Evolutionary conservation across 331 rosid species (phyloP).

Genomic region (Spiraea crenata): DNA sequence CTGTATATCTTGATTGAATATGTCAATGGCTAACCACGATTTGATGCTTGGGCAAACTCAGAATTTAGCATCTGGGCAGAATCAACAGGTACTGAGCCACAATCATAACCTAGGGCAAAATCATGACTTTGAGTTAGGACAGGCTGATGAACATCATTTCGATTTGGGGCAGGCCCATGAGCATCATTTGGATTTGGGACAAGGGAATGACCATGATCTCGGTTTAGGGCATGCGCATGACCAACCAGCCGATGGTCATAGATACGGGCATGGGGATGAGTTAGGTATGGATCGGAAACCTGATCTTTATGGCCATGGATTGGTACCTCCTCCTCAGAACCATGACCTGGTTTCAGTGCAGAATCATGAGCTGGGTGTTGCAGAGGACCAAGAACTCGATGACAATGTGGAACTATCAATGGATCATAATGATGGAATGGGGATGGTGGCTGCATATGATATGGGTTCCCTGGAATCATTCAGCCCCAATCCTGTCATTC

Average conservation of each 20-base stretch:
- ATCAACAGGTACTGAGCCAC: constrained; percentile 61
- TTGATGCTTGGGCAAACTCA: constrained; percentile 67
- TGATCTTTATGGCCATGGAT: constrained; percentile 50
- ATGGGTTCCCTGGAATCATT: constrained; percentile 46
- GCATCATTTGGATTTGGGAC: constrained; percentile 58
- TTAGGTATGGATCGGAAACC: constrained; percentile 69
- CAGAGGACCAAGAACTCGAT: constrained; percentile 68
- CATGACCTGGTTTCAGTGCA: constrained; percentile 43
- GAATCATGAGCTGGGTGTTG: constrained; percentile 55
- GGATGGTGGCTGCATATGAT: constrained; percentile 49
- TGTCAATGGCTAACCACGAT: constrained; percentile 67
- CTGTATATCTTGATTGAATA: constrained; percentile 19
- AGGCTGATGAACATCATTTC: constrained; percentile 47
- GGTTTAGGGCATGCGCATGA: constrained; percentile 50
- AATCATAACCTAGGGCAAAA: constrained; percentile 61
- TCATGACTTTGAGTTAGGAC: constrained; percentile 61
- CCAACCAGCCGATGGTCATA: constrained; percentile 49
- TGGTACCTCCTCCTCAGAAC: constrained; percentile 49
- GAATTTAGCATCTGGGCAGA: constrained; percentile 58
- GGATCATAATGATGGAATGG: constrained; percentile 57
- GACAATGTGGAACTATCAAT: constrained; percentile 53
- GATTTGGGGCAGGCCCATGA: constrained; percentile 46
- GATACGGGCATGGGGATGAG: constrained; percentile 51
- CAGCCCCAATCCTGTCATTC: constrained; percentile 49
- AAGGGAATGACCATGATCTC: constrained; percentile 56